Conservation (phyloP, 1,284 basidiomycete genomes). For the Leucoagaricus sp. region DNA sequence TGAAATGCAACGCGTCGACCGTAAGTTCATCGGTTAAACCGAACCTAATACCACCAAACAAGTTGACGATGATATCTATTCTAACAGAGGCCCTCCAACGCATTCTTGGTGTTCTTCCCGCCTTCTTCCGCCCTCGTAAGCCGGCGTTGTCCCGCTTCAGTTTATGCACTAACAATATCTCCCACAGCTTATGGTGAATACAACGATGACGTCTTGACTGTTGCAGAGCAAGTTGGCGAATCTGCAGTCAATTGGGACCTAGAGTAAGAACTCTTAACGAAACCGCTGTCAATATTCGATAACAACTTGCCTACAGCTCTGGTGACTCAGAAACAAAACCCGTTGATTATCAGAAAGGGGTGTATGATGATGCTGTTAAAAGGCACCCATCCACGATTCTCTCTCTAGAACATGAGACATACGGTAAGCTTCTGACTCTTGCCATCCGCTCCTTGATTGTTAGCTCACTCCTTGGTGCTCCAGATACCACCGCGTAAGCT, state of each 20-base stretch:
- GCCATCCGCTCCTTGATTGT: background rate
- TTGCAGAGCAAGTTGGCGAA: too few relatives aligned
- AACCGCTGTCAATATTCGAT: too few relatives aligned
- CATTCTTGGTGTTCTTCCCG: constrained; percentile 41
- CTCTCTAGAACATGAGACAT: constrained; percentile 32
- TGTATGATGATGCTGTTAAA: constrained; percentile 27
- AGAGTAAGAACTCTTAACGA: constrained; percentile 37
- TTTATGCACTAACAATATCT: background rate
- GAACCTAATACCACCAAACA: too few relatives aligned
- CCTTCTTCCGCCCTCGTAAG: constrained; percentile 44
- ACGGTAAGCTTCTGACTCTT: constrained; percentile 11
- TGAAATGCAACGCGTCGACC: constrained; percentile 44
- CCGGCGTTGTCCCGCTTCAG: background rate
- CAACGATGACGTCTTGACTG: too few relatives aligned
- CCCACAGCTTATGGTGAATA: constrained; percentile 44
- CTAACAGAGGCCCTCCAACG: constrained; percentile 47
- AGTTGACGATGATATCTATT: background rate
- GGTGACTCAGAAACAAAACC: constrained; percentile 31
- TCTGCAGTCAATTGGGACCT: constrained; percentile 46
- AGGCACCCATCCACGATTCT: constrained; percentile 28
- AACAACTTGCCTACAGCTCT: constrained; percentile 24
- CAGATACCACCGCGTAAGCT: constrained; percentile 23
- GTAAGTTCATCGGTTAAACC: too few relatives aligned
- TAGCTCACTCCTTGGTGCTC: background rate
- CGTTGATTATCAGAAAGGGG: constrained; percentile 27